phyloP scores from a whole-genome alignment of 1,139 yeast genomes.

The Insectozyma bohioensis region DNA sequence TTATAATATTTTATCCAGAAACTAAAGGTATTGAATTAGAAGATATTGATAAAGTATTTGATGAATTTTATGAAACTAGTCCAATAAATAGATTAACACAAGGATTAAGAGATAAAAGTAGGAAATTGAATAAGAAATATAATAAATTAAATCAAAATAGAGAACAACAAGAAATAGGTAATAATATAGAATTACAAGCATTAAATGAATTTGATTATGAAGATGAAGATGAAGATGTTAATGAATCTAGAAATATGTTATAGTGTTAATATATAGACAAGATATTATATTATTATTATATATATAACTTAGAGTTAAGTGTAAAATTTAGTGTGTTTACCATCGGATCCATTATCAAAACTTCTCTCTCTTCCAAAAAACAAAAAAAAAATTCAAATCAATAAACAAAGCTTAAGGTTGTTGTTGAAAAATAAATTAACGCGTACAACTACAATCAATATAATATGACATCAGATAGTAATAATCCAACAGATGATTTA shows the following conservation, averaged over 20 bases:
- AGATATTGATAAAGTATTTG: constrained; percentile 84
- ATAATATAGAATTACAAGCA: constrained; percentile 9
- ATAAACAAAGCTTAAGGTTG: too few species aligned
- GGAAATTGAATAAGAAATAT: constrained; percentile 7
- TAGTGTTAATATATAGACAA: too few species aligned
- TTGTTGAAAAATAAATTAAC: too few species aligned
- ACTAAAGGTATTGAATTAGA: constrained; percentile 87
- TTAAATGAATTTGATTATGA: constrained; percentile 22
- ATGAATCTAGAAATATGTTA: neutral
- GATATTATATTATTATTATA: too few species aligned
- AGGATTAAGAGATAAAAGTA: constrained; percentile 4
- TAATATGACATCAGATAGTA: too few species aligned
- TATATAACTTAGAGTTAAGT: too few species aligned
- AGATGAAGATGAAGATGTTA: constrained; percentile 9
- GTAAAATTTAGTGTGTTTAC: too few species aligned
- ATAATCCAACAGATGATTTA: too few species aligned
- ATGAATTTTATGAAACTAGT: constrained; percentile 38
- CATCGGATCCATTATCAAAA: too few species aligned
- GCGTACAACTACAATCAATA: too few species aligned
- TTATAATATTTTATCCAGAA: constrained; percentile 75
- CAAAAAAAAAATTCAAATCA: too few species aligned
- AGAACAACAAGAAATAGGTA: constrained; percentile 3
- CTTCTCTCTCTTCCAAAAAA: too few species aligned
- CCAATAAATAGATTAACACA: constrained; percentile 7
- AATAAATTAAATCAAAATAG: constrained; percentile 9